Base-by-base conservation (phyloP, 106 monocot species). In the Allium fistulosum region DNA sequence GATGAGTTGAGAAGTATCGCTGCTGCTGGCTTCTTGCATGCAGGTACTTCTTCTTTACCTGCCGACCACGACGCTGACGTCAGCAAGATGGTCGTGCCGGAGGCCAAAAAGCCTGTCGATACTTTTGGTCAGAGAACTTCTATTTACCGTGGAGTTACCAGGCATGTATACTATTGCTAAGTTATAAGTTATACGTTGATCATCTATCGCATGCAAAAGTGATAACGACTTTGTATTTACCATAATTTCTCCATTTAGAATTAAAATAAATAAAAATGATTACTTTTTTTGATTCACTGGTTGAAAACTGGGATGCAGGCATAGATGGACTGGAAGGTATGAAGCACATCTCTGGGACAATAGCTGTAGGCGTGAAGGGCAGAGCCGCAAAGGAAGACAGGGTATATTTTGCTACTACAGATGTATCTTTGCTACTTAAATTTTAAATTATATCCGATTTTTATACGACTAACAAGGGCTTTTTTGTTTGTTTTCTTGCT, bases 271-370 rank as follows among this genome's bases (percentile, higher is more conserved):
- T 14, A 15, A 14, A 63, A 46, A 37, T 62, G 28, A 10, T 45
- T 13, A 3, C 1, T 37, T 63, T 15, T 48, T 9, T 37, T 37
- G 4, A 37, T 37, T 37, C 2, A 37, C 1, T 5, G 37, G 1
- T 37, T 37, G 37, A 5, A 37, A 37, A 65, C 49, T 67, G n/a
- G 26, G 67, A 48, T 15, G 52, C 80, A 96, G 96, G 86, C 96
- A 97, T 48, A 72, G 96, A 28, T 97, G 96, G 96, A 97, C 96
- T 26, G 96, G 96, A 72, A 78, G 96, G 57, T 97, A 97, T 59
- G 96, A 97, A 68, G 96, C 96, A 26, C 96, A 97, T 53, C 79
- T 97, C 9, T 97, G 96, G 96, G 96, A 97, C 69, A 97, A 97
- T 67, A 92, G 88, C 72, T 97, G 96, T 76, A 74, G 96, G 17